These are phyloP conservation scores for Uncinocarpus reesii DNA, from an alignment of 2,329 filamentous ascomycete species.

Conservation along the genomic window DNA sequence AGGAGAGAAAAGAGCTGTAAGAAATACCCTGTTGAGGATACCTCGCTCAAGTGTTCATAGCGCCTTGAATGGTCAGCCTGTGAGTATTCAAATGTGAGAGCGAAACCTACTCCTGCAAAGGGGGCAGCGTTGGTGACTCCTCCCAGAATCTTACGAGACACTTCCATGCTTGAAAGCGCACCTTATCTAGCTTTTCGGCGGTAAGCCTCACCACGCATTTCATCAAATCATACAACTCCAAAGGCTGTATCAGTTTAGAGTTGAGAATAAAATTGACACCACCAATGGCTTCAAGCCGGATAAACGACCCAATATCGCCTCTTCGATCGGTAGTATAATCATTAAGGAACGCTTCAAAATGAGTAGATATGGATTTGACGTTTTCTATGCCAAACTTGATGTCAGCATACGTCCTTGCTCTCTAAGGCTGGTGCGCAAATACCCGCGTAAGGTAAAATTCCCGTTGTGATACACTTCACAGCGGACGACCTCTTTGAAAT, in stretches of 20 bases:
- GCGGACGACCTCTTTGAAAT: slow-evolving; percentile 36
- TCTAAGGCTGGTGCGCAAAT: slow-evolving; percentile 3
- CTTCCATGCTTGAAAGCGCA: slow-evolving; percentile 50
- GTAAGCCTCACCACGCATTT: slow-evolving; percentile 55
- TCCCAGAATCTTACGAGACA: slow-evolving; percentile 36
- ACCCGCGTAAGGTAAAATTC: slow-evolving; percentile 32
- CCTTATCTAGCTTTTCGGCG: slow-evolving; percentile 81
- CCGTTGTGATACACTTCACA: slow-evolving; percentile 31
- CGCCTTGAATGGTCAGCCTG: slow-evolving; percentile 20
- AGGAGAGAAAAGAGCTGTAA: slow-evolving; percentile 33
- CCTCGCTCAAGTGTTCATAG: slow-evolving; percentile 38
- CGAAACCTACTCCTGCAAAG: slow-evolving; percentile 35
- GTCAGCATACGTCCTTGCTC: background rate
- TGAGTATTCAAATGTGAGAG: slow-evolving; percentile 15
- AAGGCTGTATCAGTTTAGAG: slow-evolving; percentile 15
- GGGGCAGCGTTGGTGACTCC: slow-evolving; percentile 26
- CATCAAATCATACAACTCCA: slow-evolving; percentile 24
- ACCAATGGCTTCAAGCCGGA: slow-evolving; percentile 67
- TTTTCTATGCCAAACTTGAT: slow-evolving; percentile 20
- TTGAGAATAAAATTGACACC: slow-evolving; percentile 42
- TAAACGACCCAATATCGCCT: slow-evolving; percentile 81
- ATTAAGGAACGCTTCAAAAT: slow-evolving; percentile 46
- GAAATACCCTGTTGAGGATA: slow-evolving; percentile 38
- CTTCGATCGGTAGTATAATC: slow-evolving; percentile 86
- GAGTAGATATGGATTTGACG: slow-evolving; percentile 23